Conservation (phyloP, 768 basidiomycete genomes). For the Lentinula guzmanii region DNA sequence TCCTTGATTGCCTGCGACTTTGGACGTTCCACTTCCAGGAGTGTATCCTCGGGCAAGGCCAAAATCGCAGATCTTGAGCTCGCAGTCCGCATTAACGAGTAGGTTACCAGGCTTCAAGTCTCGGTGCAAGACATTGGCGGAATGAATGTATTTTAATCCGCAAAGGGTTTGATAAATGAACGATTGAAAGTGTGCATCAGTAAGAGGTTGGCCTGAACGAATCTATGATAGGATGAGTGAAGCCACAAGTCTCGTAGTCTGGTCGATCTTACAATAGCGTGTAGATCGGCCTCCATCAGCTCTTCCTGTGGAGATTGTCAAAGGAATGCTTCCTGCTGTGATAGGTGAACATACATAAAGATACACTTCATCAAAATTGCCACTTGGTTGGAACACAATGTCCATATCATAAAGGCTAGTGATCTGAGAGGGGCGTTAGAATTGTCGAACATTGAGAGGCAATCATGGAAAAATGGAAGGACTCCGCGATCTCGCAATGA, state of each 20-base stretch:
- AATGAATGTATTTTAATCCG: slow-evolving; percentile 97
- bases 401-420: slow-evolving; percentile 98
- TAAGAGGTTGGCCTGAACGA: slow-evolving; percentile 82
- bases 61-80: slow-evolving; percentile 98
- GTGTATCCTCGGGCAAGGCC: slow-evolving; percentile 94
- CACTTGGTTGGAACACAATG: slow-evolving; percentile 86
- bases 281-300: slow-evolving; percentile 99
- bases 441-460: background rate
- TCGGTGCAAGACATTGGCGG: slow-evolving; percentile 94
- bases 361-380: slow-evolving; percentile 96
- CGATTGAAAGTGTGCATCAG: slow-evolving; percentile 89
- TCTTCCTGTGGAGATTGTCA: slow-evolving; percentile 73
- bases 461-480: background rate
- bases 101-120: slow-evolving; percentile 94
- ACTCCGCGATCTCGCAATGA: background rate
- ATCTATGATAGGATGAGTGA: slow-evolving; percentile 39
- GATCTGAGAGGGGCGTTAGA: slow-evolving; percentile 49
- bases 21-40: slow-evolving; percentile 71
- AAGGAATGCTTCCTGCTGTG: background rate
- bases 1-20: slow-evolving; percentile 75
- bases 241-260: slow-evolving; percentile 1
- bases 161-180: slow-evolving; percentile 99
- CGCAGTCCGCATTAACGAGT: slow-evolving; percentile 97
- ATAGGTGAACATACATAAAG: slow-evolving; percentile 57
- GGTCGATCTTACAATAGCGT: slow-evolving; percentile 74